phyloP scores from a whole-genome alignment of 2,329 filamentous ascomycete genomes.

The Aureobasidium pullulans region DNA sequence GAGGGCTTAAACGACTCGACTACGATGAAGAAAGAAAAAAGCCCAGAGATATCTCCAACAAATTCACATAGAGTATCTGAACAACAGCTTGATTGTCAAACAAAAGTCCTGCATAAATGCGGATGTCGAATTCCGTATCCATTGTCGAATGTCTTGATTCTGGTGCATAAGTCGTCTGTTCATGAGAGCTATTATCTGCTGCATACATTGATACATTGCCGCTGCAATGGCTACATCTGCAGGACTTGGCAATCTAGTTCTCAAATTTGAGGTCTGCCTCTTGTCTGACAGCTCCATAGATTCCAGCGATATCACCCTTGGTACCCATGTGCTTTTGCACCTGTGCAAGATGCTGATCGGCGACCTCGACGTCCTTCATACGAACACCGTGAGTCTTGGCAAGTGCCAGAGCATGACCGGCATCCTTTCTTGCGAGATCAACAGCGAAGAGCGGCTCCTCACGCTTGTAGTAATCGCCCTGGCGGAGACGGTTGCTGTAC shows the following conservation, averaged over 20 bases:
- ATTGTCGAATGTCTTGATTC: too few species aligned
- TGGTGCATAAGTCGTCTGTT: too few species aligned
- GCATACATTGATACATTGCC: too few species aligned
- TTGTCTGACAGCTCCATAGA: constrained; percentile 73
- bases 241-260: constrained; percentile 18
- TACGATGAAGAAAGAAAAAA: background rate
- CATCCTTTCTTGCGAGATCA: constrained; percentile 76
- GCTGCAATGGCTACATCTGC: too few species aligned
- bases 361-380: constrained; percentile 59
- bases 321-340: constrained; percentile 64
- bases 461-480: constrained; percentile 68
- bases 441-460: constrained; percentile 76
- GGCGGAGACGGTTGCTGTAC: constrained; percentile 67
- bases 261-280: constrained; percentile 69
- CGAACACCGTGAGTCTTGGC: constrained; percentile 56
- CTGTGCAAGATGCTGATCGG: constrained; percentile 58
- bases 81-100: background rate
- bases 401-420: constrained; percentile 62
- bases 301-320: constrained; percentile 69
- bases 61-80: background rate
- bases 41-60: background rate
- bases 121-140: too few species aligned
- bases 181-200: too few species aligned
- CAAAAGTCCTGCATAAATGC: background rate
- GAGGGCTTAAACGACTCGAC: constrained; percentile 27